phyloP scores from a whole-genome alignment of 306 rosid species.

The Glycine soja region DNA sequence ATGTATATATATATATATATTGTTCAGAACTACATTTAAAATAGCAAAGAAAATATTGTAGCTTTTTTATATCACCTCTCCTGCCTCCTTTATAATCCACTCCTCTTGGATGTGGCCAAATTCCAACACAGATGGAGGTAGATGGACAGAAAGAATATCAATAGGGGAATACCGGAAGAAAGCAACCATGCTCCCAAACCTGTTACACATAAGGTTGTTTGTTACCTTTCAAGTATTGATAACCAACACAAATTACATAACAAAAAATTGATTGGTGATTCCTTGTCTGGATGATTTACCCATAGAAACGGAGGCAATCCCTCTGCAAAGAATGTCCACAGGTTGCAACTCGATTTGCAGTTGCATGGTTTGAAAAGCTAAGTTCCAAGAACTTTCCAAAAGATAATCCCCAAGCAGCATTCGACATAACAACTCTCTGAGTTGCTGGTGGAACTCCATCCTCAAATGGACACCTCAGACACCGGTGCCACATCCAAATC shows the following conservation, averaged over 20 bases:
- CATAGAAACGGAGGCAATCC: constrained; percentile 97
- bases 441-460: constrained; percentile 99
- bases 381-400: constrained; percentile 99
- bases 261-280: constrained; percentile 20
- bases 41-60: constrained; percentile 34
- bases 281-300: constrained; percentile 58
- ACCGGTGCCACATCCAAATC: constrained; percentile 99
- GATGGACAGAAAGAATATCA: constrained; percentile 82
- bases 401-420: constrained; percentile 99
- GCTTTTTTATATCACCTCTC: constrained; percentile 64
- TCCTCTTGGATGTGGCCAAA: constrained; percentile 71
- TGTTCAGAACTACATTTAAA: constrained; percentile 31
- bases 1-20: neutral
- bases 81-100: constrained; percentile 81
- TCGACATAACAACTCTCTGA: constrained; percentile 92
- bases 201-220: constrained; percentile 50
- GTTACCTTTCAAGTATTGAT: constrained; percentile 44
- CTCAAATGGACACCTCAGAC: constrained; percentile 77
- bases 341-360: constrained; percentile 95
- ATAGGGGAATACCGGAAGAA: constrained; percentile 93
- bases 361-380: constrained; percentile 97
- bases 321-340: constrained; percentile 99
- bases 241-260: constrained; percentile 34
- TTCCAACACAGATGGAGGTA: constrained; percentile 86
- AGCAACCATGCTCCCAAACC: constrained; percentile 97